These are phyloP conservation scores for Tetragonia tetragonoides DNA, from an alignment of 148 eudicot species.

Conservation along the genomic window DNA sequence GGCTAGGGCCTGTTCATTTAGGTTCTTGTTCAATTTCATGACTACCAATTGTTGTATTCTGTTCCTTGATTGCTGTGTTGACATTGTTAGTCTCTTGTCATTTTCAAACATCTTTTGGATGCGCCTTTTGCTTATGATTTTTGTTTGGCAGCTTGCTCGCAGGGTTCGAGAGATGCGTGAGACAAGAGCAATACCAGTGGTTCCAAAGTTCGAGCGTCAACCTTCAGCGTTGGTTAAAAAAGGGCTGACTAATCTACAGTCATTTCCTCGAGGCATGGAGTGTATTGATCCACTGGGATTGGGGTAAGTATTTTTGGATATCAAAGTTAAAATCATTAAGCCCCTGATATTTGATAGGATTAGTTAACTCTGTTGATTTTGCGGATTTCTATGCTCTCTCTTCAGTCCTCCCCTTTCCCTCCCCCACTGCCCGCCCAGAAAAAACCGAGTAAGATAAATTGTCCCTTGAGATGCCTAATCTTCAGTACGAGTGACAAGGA, in stretches of 20 bases:
- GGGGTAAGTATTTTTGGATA: conserved; percentile 54
- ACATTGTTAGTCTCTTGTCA: conserved; percentile 2
- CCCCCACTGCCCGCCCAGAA: too few species aligned
- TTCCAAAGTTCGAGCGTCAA: conserved; percentile 59
- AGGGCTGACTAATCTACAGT: conserved; percentile 65
- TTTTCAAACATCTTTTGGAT: conserved; percentile 9
- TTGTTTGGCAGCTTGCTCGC: conserved; percentile 74
- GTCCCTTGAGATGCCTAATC: neutral
- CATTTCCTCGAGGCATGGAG: conserved; percentile 95
- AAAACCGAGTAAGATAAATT: neutral
- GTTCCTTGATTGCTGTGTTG: conserved; percentile 2
- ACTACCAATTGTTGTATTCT: neutral
- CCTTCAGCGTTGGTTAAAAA: conserved; percentile 58
- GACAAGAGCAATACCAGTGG: conserved; percentile 62
- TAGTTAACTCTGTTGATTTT: neutral
- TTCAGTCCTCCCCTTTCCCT: neutral
- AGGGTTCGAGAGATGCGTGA: conserved; percentile 99
- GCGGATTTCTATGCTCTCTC: neutral
- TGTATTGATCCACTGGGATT: conserved; percentile 93
- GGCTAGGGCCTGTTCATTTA: neutral
- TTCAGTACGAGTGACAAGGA: neutral
- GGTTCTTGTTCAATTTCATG: neutral
- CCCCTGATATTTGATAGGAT: neutral
- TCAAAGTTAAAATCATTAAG: neutral
- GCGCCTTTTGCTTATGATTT: neutral